Base-by-base conservation (phyloP, 2,329 filamentous ascomycete species). In the Fusarium keratoplasticum region DNA sequence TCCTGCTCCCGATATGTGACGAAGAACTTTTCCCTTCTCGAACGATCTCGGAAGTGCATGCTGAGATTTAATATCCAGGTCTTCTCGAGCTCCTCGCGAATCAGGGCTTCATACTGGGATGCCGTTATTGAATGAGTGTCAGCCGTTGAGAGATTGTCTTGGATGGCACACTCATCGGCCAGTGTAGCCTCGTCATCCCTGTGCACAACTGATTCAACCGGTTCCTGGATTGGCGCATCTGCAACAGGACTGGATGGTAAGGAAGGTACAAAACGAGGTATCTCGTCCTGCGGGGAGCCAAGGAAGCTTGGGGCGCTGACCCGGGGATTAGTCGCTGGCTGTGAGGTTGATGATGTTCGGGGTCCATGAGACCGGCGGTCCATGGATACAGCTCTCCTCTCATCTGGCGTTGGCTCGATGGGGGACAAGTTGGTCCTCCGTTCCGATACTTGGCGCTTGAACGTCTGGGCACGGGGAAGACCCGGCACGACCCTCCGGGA, bases 1-100 rank as follows among this genome's bases (percentile, higher is more conserved):
- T 94, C 91, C 57, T 89, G 89, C 81, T 97, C 93, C 57, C 95
- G 94, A 81, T 94, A 99, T 0, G 96, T 98, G 72, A 99, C 92
- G 82, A 98, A 99, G 86, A 98, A 98, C 82, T 99, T 99, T 82
- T 99, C 96, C 50, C 96, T 90, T 77, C 94, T 94, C 14, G 95
- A 97, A 78, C 93, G 92, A 84, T 99, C 96, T 68, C 95, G 91
- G 82, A 98, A 99, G 82, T 98, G 95, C 96, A 99, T 98, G 83
- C 95, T 98, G 69, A 98, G 88, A 80, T 99, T 99, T 76, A 99
- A 87, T 69, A 99, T 98, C 96, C 96, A 99, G 79, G 90, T 92
- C 70, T 88, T 90, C 79, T 98, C 95, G 64, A 98, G 88, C 82
- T 98, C 96, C 72, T 94, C 90, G 73, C 93, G 90, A 74, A 98